Conservation (phyloP, 176 grass and related monocot species). For the Oryza meyeriana region DNA sequence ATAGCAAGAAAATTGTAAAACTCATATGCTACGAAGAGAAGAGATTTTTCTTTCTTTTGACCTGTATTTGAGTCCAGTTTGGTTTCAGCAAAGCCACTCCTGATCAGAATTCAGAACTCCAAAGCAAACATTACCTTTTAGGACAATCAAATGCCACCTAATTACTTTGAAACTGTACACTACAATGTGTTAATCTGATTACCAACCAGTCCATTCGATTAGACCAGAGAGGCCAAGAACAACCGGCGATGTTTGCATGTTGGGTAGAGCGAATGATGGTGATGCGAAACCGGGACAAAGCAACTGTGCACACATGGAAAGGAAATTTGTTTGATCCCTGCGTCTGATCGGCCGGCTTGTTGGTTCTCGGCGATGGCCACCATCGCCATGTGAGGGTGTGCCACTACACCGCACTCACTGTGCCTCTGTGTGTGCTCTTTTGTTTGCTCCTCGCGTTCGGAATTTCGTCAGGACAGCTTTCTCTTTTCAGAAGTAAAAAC, state of each 20-base stretch:
- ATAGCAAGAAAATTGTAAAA: conserved; percentile 40
- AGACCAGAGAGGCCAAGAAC: not conserved
- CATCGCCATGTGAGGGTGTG: conserved; percentile 33
- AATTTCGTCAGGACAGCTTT: conserved; percentile 25
- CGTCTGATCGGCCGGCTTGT: conserved; percentile 16
- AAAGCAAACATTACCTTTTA: not conserved
- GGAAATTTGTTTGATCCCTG: conserved; percentile 24
- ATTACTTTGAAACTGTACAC: not conserved
- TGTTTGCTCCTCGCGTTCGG: conserved; percentile 28
- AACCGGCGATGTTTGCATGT: not conserved
- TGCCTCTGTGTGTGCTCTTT: not conserved
- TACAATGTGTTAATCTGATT: not conserved
- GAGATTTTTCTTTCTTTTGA: not conserved
- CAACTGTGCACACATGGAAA: conserved; percentile 25
- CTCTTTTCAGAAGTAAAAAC: conserved; percentile 10
- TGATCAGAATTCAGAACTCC: not conserved
- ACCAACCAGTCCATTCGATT: not conserved
- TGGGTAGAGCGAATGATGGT: not conserved
- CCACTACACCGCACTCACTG: not conserved
- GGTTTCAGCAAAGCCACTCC: not conserved
- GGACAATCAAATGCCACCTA: not conserved
- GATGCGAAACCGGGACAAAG: conserved; percentile 3
- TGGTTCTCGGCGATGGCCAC: not conserved
- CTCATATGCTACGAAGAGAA: not conserved
- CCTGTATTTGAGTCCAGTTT: not conserved